phyloP scores from a whole-genome alignment of 768 basidiomycete genomes.

The Cystoderma amianthinum region DNA sequence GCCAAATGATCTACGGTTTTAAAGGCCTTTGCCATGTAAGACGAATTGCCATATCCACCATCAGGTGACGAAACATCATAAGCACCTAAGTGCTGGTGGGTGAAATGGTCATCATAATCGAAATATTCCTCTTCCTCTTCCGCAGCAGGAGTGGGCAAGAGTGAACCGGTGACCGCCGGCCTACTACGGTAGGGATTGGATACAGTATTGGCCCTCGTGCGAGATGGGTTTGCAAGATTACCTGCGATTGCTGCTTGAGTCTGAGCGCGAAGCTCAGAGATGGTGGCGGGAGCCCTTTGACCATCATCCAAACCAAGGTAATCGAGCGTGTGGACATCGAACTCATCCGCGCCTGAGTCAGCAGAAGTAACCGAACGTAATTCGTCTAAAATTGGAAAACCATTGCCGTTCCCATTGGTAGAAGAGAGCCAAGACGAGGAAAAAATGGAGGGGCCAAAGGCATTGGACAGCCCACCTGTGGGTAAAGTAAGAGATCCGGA shows the following conservation, averaged over 20 bases:
- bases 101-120: conserved; percentile 44
- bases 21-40: conserved; percentile 67
- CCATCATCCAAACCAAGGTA: conserved; percentile 87
- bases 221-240: conserved; percentile 71
- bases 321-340: conserved; percentile 91
- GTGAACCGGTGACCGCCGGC: conserved; percentile 49
- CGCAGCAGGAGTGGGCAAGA: conserved; percentile 58
- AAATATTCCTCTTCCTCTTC: conserved; percentile 76
- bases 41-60: conserved; percentile 44
- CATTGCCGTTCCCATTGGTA: conserved; percentile 45
- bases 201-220: conserved; percentile 85
- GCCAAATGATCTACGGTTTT: conserved; percentile 67
- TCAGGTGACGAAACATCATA: conserved; percentile 53
- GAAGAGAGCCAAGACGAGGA: conserved; percentile 83
- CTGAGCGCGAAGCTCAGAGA: conserved; percentile 83
- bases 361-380: conserved; percentile 74
- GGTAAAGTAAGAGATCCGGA: conserved; percentile 91
- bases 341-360: conserved; percentile 78
- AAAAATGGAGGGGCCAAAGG: conserved; percentile 86
- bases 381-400: conserved; percentile 70
- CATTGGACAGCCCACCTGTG: conserved; percentile 66
- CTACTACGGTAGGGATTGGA: conserved; percentile 85
- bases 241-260: conserved; percentile 87
- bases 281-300: conserved; percentile 73
- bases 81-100: conserved; percentile 50